These are phyloP conservation scores for Inga oerstediana DNA, from an alignment of 306 rosid genomes.

Conservation along the genomic window DNA sequence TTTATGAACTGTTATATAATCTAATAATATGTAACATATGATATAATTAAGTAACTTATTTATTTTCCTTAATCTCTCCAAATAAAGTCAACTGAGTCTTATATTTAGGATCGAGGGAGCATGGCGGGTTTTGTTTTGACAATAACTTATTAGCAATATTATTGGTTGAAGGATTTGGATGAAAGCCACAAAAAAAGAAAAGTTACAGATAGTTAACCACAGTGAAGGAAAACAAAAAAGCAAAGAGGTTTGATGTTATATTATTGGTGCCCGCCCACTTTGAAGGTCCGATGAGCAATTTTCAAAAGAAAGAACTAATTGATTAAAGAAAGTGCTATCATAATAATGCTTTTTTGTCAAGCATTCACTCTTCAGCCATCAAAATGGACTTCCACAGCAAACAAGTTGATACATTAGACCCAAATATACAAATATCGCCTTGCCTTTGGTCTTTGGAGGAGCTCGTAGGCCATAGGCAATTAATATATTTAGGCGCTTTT, in stretches of 20 bases:
- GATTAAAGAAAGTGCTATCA: not conserved
- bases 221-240: not conserved
- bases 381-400: not conserved
- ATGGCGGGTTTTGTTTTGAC: not conserved
- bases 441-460: not conserved
- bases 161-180: not conserved
- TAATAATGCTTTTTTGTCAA: not conserved
- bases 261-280: not conserved
- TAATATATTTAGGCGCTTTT: not conserved
- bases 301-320: not conserved
- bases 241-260: not conserved
- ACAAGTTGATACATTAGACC: not conserved
- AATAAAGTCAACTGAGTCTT: too few species aligned
- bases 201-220: not conserved
- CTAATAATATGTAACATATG: too few species aligned
- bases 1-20: too few species aligned
- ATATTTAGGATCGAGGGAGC: fast-evolving
- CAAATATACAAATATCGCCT: not conserved
- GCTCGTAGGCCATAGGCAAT: not conserved
- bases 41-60: too few species aligned
- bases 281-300: not conserved
- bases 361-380: not conserved
- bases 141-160: not conserved
- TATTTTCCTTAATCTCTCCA: too few species aligned
- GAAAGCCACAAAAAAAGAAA: not conserved